Base-by-base conservation (phyloP, 805 yeast species). In the Myxozyma kluyveri region DNA sequence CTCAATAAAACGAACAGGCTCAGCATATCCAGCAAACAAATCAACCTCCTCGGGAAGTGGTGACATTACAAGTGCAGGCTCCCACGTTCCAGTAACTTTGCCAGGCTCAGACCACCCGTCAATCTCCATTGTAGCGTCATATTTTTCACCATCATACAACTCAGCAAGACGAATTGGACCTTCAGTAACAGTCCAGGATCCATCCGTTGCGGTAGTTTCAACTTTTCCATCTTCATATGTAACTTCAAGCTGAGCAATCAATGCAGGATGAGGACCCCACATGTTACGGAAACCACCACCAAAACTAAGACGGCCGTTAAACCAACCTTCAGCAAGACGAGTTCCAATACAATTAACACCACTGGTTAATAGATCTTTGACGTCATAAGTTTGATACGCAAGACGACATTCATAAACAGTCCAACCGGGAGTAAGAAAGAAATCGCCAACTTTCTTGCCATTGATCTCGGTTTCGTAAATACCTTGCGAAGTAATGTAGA, bases 241-340 rank as follows among this genome's bases (percentile, higher is more conserved):
- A 31, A 31, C 14, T 12, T 31, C 35, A 14, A 31, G 35, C 10
- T 31, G 10, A 39, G 10, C 45, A 50, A 63, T 57, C 6, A 62
- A 47, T 19, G 61, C 62, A 17, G 60, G 45, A 12, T 42, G 44
- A 18, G 50, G 47, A 7, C 67, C 67, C 43, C 63, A 64, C 18
- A 63, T 56, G 49, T 61, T 58, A 12, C 41, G 46, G n/a, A 48
- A 47, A 2, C 65, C 66, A 12, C 67, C 67, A 17, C 57, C 61
- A 49, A 64, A 64, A 9, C 66, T 66, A 27, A 64, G 49, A 22
- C 47, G 39, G 3, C 67, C 67, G 23, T 59, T 52, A 45, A 48
- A 64, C 67, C 67, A 64, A 12, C 67, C 67, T 12, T 64, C 56
- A 10, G 61, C 64, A 19, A 64, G 60, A 12, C 66, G 47, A 21